phyloP scores from a whole-genome alignment of 148 eudicot genomes.

The Heliamphora exappendiculata region DNA sequence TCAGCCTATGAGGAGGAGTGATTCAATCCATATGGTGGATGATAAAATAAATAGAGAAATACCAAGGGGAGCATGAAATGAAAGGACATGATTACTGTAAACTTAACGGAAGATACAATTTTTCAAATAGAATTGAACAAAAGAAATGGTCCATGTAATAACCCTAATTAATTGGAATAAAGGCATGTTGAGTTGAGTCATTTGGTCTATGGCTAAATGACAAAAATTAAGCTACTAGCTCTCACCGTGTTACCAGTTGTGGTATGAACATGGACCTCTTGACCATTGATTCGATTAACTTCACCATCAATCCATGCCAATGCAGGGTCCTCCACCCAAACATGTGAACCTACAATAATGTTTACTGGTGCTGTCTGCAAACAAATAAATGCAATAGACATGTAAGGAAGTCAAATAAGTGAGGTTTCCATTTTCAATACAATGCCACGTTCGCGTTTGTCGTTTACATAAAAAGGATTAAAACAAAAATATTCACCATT shows the following conservation, averaged over 20 bases:
- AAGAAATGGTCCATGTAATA: too few relatives aligned
- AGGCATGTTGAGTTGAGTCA: too few relatives aligned
- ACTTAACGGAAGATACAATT: too few relatives aligned
- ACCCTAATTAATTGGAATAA: too few relatives aligned
- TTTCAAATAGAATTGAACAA: too few relatives aligned
- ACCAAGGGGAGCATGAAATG: too few relatives aligned
- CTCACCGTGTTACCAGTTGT: slow-evolving; percentile 73
- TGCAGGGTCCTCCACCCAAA: slow-evolving; percentile 87
- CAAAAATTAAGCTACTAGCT: slow-evolving; percentile 12
- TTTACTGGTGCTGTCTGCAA: slow-evolving; percentile 78
- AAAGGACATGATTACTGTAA: too few relatives aligned
- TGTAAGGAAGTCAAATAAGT: slow-evolving; percentile 2
- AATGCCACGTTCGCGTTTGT: not conserved
- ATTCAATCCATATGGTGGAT: too few relatives aligned
- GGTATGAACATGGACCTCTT: slow-evolving; percentile 65
- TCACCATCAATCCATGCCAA: slow-evolving; percentile 95
- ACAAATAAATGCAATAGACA: slow-evolving; percentile 6
- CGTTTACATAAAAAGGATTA: slow-evolving; percentile 8
- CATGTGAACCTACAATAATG: slow-evolving; percentile 88
- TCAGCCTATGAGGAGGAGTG: too few relatives aligned
- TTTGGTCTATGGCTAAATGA: not conserved
- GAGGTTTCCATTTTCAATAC: too few relatives aligned
- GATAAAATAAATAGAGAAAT: too few relatives aligned
- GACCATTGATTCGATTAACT: slow-evolving; percentile 60
- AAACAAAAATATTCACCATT: too few relatives aligned